Conservation (phyloP, 495 filamentous ascomycete genomes). For the Xylaria acuta region DNA sequence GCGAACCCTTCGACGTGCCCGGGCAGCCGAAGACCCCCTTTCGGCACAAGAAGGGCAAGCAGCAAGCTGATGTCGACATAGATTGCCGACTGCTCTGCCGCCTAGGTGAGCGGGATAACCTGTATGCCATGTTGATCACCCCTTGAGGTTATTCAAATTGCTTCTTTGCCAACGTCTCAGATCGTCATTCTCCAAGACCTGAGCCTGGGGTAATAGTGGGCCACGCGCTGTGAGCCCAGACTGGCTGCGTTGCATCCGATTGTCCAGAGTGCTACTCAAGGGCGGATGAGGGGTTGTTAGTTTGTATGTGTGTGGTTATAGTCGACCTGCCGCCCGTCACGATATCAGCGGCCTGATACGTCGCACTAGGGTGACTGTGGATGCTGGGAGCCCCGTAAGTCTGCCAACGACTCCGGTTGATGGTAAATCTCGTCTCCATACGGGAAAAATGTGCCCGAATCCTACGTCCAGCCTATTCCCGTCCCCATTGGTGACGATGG, state of each 20-base stretch:
- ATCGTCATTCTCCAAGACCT: neutral
- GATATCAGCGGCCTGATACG: conserved; percentile 8
- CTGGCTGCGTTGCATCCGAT: neutral
- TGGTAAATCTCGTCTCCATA: conserved; percentile 9
- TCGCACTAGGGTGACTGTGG: neutral
- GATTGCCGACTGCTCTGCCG: neutral
- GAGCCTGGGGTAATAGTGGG: neutral
- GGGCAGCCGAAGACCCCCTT: neutral
- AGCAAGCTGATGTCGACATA: neutral
- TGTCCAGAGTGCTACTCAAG: neutral
- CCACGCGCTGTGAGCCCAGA: neutral
- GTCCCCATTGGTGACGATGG: neutral
- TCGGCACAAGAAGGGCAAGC: neutral
- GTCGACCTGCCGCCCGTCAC: neutral
- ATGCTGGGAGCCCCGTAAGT: neutral
- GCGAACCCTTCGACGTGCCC: neutral
- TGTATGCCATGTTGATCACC: neutral
- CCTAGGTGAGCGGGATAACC: neutral
- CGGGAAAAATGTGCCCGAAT: neutral
- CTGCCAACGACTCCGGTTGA: neutral
- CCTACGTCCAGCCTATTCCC: neutral
- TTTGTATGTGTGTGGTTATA: neutral
- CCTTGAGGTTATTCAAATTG: neutral
- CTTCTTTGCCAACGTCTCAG: neutral
- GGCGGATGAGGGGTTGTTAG: neutral